These are phyloP conservation scores for Fomitopsis pinicola DNA, from an alignment of 1,284 basidiomycete genomes.

Conservation along the genomic window DNA sequence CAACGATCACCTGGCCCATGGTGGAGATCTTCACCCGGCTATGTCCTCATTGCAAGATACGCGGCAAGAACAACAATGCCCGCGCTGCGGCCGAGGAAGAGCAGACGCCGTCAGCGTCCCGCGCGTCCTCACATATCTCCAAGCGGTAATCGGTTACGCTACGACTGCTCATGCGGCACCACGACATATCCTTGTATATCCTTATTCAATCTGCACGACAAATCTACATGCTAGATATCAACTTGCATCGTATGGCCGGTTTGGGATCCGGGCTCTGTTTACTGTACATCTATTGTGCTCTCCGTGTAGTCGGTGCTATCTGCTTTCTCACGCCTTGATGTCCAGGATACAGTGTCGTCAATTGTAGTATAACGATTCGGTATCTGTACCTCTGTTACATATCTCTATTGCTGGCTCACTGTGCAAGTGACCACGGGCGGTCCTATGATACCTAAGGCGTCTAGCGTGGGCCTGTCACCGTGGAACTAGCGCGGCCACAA, in stretches of 20 bases:
- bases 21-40: slow-evolving; percentile 59
- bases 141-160: not conserved
- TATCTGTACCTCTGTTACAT: not conserved
- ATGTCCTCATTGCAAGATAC: slow-evolving; percentile 56
- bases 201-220: not conserved
- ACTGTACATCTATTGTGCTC: not conserved
- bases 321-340: not conserved
- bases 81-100: slow-evolving; percentile 19
- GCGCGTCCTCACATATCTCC: not conserved
- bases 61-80: slow-evolving; percentile 21
- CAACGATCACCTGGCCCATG: slow-evolving; percentile 70
- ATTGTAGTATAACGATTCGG: not conserved
- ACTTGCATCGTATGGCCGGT: not conserved
- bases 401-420: no score
- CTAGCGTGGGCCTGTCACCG: not conserved
- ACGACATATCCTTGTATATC: not conserved
- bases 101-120: slow-evolving; percentile 2
- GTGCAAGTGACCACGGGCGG: no score
- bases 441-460: not conserved
- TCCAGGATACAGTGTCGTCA: not conserved
- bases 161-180: not conserved
- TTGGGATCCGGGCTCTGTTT: not conserved
- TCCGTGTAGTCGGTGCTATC: not conserved
- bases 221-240: not conserved
- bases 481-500: not conserved